Evolutionary conservation across 495 filamentous ascomycete genomes (phyloP).

Genomic region (Podospora tetraspora): DNA sequence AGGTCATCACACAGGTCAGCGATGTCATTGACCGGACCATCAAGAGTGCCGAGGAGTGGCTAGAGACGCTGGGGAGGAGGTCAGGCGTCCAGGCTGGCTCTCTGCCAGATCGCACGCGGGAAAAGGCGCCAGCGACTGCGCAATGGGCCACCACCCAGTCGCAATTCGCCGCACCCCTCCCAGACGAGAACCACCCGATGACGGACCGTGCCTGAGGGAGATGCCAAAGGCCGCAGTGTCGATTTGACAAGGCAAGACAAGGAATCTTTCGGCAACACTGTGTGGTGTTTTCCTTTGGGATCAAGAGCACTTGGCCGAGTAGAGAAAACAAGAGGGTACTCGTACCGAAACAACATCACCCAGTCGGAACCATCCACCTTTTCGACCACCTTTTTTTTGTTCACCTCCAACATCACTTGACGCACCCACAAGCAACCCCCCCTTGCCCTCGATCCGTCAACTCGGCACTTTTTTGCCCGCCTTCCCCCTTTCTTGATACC

Average conservation of each 20-base stretch:
- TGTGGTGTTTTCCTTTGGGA: background rate
- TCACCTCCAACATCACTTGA: background rate
- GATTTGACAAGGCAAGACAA: background rate
- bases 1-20: constrained; percentile 83
- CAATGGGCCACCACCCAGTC: constrained; percentile 2
- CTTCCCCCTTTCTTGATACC: background rate
- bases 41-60: constrained; percentile 81
- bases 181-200: background rate
- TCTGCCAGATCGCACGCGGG: constrained; percentile 28
- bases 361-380: background rate
- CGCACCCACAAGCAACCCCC: background rate
- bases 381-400: background rate
- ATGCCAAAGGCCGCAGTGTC: background rate
- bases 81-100: background rate
- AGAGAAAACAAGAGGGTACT: background rate
- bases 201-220: background rate
- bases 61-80: constrained; percentile 62
- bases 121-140: background rate
- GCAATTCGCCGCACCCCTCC: background rate
- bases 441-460: background rate
- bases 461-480: background rate
- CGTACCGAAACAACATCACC: background rate
- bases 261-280: background rate
- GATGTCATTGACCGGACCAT: constrained; percentile 79
- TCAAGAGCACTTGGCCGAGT: background rate